A percentile compares a stretch with the other conserved stretches of the same genome.
These are phyloP conservation scores for Peribolospora baueri DNA, from an alignment of 768 basidiomycete species.

Conservation along the genomic window DNA sequence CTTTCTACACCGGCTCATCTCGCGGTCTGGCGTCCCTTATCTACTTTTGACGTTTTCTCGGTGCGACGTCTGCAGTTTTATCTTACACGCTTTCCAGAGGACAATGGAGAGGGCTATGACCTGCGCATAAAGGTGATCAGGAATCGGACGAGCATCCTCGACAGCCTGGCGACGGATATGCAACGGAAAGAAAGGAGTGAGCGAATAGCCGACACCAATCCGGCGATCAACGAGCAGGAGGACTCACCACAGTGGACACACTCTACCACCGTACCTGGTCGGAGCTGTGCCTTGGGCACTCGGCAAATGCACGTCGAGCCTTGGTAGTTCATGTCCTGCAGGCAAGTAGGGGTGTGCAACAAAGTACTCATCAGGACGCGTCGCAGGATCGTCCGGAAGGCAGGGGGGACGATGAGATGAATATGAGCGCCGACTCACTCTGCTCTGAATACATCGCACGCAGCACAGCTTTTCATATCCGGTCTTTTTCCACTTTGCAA, in stretches of 20 bases:
- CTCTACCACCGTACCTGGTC: slow-evolving; percentile 72
- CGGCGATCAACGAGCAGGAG: not conserved
- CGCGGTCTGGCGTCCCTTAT: no score
- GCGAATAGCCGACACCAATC: not conserved
- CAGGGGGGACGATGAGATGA: not conserved
- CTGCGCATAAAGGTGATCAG: slow-evolving; percentile 13
- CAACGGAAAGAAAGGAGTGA: not conserved
- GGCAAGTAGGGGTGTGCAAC: slow-evolving; percentile 3
- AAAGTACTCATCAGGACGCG: slow-evolving; percentile 2
- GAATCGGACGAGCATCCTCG: slow-evolving; percentile 80
- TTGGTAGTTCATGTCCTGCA: slow-evolving; percentile 94
- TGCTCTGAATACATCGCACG: slow-evolving; percentile 82
- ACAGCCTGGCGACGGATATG: slow-evolving; percentile 32
- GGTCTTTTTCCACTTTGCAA: slow-evolving; percentile 98
- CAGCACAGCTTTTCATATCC: slow-evolving; percentile 98
- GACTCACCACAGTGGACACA: slow-evolving; percentile 86
- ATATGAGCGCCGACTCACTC: slow-evolving; percentile 24
- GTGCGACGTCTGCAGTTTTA: no score
- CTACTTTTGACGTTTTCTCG: no score
- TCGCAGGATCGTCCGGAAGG: not conserved
- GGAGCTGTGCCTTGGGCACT: slow-evolving; percentile 81
- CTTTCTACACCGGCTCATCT: no score
- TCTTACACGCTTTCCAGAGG: no score
- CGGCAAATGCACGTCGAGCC: slow-evolving; percentile 95
- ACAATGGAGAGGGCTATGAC: no score